Evolutionary conservation across 805 yeast genomes (phyloP).

Genomic region (Candida mattraensis): DNA sequence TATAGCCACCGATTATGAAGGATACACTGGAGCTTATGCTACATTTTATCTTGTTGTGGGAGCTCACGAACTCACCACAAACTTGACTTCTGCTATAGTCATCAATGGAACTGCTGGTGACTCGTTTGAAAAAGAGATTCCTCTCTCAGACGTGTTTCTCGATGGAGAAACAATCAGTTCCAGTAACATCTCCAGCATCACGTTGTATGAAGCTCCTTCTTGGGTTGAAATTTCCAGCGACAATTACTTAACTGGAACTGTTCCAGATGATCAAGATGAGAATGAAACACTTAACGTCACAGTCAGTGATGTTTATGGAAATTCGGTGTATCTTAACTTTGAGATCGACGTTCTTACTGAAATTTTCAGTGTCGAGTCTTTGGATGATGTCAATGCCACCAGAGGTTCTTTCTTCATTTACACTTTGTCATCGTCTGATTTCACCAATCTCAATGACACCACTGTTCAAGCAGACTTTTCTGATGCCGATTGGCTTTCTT

Average conservation of each 20-base stretch:
- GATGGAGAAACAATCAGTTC: conserved; percentile 54
- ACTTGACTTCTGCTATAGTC: conserved; percentile 52
- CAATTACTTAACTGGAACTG: conserved; percentile 51
- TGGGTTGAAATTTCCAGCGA: conserved; percentile 50
- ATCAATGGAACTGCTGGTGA: conserved; percentile 70
- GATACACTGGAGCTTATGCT: conserved; percentile 69
- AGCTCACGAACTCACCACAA: conserved; percentile 78
- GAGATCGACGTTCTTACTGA: conserved; percentile 51
- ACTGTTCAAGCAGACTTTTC: conserved; percentile 44
- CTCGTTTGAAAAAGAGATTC: conserved; percentile 54
- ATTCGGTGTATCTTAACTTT: conserved; percentile 58
- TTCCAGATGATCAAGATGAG: conserved; percentile 49
- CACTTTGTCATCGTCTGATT: conserved; percentile 51
- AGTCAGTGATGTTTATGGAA: conserved; percentile 58
- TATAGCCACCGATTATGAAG: conserved; percentile 76
- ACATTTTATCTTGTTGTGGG: conserved; percentile 78
- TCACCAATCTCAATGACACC: conserved; percentile 54
- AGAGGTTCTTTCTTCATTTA: conserved; percentile 59
- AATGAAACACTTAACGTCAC: conserved; percentile 49
- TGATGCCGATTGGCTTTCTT: conserved; percentile 63
- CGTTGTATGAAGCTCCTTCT: conserved; percentile 52
- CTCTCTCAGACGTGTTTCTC: conserved; percentile 59
- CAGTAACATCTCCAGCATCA: conserved; percentile 55
- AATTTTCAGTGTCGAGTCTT: conserved; percentile 52
- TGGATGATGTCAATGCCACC: conserved; percentile 68